Evolutionary conservation across 129 eudicot species (phyloP).

Genomic region (Solidago caesia): DNA sequence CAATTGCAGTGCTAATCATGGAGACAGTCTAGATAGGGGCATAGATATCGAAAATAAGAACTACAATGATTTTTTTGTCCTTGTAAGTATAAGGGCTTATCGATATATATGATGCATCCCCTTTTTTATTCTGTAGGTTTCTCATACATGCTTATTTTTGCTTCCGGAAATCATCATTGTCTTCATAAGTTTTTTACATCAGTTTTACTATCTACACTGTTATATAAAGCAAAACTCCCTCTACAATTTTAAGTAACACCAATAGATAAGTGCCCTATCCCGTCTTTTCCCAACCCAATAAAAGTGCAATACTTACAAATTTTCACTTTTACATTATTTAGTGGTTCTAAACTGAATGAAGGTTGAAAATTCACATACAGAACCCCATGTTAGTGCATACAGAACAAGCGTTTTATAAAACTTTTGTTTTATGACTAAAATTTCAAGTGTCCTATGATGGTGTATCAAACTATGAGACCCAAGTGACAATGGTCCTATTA

Average conservation of each 20-base stretch:
- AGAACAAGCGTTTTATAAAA: too few species aligned
- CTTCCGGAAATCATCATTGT: too few species aligned
- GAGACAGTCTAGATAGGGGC: conserved; percentile 84
- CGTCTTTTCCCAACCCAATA: too few species aligned
- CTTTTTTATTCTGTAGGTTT: conserved; percentile 13
- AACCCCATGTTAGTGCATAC: conserved; percentile 5
- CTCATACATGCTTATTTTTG: conserved; percentile 1
- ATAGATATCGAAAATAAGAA: conserved; percentile 70
- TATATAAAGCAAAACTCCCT: too few species aligned
- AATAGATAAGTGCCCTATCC: too few species aligned
- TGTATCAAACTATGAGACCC: too few species aligned
- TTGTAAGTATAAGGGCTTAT: conserved; percentile 46
- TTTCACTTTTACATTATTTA: conserved; percentile 3
- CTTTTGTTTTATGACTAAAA: too few species aligned
- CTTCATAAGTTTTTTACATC: too few species aligned
- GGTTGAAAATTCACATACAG: not conserved
- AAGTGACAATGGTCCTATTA: too few species aligned
- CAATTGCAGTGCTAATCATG: conserved; percentile 76
- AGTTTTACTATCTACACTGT: too few species aligned
- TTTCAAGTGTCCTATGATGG: too few species aligned
- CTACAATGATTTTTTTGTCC: conserved; percentile 72
- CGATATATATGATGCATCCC: not conserved
- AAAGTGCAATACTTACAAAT: not conserved
- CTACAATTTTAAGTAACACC: too few species aligned
- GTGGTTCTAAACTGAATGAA: conserved; percentile 16